phyloP scores from a whole-genome alignment of 139 green algal species.

The Coelastrella sp. region DNA sequence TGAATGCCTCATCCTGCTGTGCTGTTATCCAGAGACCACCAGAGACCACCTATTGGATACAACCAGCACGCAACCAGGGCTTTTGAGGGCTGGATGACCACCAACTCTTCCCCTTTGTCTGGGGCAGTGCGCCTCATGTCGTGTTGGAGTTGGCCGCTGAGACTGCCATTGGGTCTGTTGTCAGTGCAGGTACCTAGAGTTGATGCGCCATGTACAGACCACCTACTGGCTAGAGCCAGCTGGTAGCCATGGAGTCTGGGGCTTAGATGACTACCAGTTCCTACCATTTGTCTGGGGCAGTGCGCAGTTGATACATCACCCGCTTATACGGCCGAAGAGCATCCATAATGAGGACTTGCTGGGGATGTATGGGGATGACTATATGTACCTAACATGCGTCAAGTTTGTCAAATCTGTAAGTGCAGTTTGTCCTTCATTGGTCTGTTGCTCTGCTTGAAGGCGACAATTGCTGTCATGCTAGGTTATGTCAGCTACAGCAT shows the following conservation, averaged over 20 bases:
- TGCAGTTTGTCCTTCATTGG: no score
- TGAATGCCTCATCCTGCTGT: no score
- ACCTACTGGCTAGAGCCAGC: conserved; percentile 94
- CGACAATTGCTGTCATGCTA: no score
- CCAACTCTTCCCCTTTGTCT: conserved; percentile 77
- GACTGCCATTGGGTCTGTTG: no score
- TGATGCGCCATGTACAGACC: conserved; percentile 95
- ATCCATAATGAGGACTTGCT: conserved; percentile 88
- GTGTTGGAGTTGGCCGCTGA: no score
- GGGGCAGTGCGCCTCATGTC: no score
- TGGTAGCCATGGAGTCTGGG: conserved; percentile 97
- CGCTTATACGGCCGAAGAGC: conserved; percentile 81
- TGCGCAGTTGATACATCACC: conserved; percentile 87
- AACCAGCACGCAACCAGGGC: no score
- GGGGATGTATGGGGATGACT: conserved; percentile 78
- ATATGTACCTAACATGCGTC: conserved; percentile 91
- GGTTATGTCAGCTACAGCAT: no score
- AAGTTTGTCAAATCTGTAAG: conserved; percentile 85
- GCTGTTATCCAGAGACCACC: no score
- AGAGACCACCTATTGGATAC: no score
- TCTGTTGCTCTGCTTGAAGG: no score
- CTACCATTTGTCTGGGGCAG: conserved; percentile 93
- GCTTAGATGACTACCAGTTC: conserved; percentile 99
- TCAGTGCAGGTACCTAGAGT: conserved; percentile 78
- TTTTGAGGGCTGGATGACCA: conserved; percentile 49